Evolutionary conservation across 1,139 yeast species (phyloP).

Genomic region (Yamadazyma taylorii): DNA sequence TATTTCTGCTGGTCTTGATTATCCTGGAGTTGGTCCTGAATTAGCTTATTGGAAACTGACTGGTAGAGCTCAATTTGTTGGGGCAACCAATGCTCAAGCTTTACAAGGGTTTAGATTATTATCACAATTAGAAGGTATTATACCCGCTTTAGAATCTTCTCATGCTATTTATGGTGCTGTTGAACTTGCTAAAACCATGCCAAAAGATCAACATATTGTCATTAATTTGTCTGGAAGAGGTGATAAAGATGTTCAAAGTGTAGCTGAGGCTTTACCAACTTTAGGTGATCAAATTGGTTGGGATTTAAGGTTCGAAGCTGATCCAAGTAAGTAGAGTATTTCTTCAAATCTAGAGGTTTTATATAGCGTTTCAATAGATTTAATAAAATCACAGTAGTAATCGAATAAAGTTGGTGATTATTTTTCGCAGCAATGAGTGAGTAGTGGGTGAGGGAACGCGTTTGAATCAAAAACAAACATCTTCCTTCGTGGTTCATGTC

Average conservation of each 20-base stretch:
- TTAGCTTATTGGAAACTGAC: conserved; percentile 91
- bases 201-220: conserved; percentile 75
- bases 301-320: conserved; percentile 86
- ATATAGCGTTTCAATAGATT: too few species aligned
- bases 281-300: conserved; percentile 91
- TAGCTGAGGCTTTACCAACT: conserved; percentile 87
- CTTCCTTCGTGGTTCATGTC: not conserved
- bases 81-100: conserved; percentile 92
- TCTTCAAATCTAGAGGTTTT: too few species aligned
- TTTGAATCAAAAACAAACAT: not conserved
- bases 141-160: conserved; percentile 96
- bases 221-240: conserved; percentile 97
- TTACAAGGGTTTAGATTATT: conserved; percentile 83
- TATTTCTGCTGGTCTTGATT: conserved; percentile 96
- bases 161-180: conserved; percentile 94
- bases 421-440: conserved; percentile 1
- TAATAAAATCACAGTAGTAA: too few species aligned
- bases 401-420: too few species aligned
- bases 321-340: conserved; percentile 39
- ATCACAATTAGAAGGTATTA: conserved; percentile 94
- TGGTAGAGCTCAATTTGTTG: conserved; percentile 87
- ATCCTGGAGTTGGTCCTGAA: conserved; percentile 99
- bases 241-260: conserved; percentile 97
- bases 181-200: conserved; percentile 82
- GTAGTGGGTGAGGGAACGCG: too few species aligned